Conservation (phyloP, 2,329 filamentous ascomycete genomes). For the Paecilomyces formosus region DNA sequence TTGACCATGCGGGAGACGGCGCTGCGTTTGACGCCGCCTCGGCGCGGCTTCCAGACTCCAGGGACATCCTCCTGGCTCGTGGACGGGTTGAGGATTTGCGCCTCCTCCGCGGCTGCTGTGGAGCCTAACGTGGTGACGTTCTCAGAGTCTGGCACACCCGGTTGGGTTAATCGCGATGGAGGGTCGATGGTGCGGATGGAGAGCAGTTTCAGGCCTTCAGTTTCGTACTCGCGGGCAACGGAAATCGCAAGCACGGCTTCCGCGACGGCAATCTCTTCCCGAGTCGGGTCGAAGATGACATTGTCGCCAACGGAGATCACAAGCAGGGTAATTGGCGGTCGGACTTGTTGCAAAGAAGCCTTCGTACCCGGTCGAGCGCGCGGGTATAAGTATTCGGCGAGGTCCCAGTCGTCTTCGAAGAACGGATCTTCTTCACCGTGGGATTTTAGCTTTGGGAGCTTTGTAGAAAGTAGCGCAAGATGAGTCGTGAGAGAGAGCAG, state of each 20-base stretch:
- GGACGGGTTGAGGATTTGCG: conserved; percentile 35
- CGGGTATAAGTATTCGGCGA: conserved; percentile 69
- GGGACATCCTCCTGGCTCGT: conserved; percentile 52
- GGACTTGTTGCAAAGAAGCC: conserved; percentile 28
- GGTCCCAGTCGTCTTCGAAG: conserved; percentile 97
- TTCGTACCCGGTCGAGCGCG: conserved; percentile 25
- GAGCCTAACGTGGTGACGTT: conserved; percentile 47
- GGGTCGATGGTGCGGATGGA: conserved; percentile 68
- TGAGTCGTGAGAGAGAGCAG: conserved; percentile 89
- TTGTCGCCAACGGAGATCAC: conserved; percentile 81
- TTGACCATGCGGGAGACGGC: conserved; percentile 69
- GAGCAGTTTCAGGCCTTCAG: conserved; percentile 51
- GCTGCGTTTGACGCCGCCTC: conserved; percentile 72
- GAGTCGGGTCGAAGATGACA: conserved; percentile 86
- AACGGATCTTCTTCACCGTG: conserved; percentile 92
- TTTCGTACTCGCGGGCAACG: conserved; percentile 44
- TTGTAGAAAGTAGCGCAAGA: conserved; percentile 81
- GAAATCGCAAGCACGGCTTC: conserved; percentile 84
- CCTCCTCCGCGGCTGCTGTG: conserved; percentile 33
- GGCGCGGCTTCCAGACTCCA: conserved; percentile 77
- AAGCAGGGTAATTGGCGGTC: conserved; percentile 82
- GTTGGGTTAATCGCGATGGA: conserved; percentile 64
- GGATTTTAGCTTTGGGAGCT: conserved; percentile 76
- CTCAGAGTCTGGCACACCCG: conserved; percentile 58
- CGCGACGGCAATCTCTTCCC: conserved; percentile 87